A percentile compares a stretch with the other conserved stretches of the same genome.
Conservation (phyloP, 2,329 filamentous ascomycete species). For the Neopestalotiopsis sp. region DNA sequence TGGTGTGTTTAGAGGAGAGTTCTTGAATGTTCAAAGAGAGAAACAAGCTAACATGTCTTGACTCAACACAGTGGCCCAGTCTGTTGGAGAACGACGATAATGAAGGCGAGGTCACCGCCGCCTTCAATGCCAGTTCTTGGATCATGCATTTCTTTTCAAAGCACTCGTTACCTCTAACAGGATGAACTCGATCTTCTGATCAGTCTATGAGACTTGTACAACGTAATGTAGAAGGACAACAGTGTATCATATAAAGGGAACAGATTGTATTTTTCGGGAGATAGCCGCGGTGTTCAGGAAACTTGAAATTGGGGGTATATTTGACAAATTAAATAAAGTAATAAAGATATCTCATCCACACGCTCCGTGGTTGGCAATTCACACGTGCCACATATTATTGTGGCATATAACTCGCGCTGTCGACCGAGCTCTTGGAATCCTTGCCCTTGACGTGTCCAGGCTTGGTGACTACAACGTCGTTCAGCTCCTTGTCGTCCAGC, state of each 20-base stretch:
- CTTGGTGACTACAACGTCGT: no score
- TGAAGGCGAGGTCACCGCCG: constrained; percentile 2
- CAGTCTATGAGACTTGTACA: not conserved
- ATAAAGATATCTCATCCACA: not conserved
- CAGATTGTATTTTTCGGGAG: not conserved
- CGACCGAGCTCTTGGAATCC: not conserved
- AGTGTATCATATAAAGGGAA: not conserved
- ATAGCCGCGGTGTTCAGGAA: not conserved
- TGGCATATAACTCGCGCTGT: not conserved
- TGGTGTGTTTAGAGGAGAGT: not conserved
- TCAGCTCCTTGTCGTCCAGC: not conserved
- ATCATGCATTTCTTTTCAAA: constrained; percentile 18
- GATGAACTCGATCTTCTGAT: not conserved
- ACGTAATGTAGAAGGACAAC: not conserved
- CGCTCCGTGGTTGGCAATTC: not conserved
- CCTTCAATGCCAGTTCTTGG: constrained; percentile 18
- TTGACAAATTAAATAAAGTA: not conserved
- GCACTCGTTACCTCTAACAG: constrained; percentile 4
- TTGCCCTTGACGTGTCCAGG: constrained; percentile 3
- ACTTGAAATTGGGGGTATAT: not conserved
- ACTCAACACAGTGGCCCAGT: constrained; percentile 15
- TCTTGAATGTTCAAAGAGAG: no score
- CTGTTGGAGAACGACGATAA: constrained; percentile 16
- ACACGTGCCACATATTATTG: not conserved
- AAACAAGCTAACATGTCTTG: not conserved